A percentile compares a stretch with the other conserved stretches of the same genome.
Conservation (phyloP, 1,139 yeast species). For the Candida sp. region DNA sequence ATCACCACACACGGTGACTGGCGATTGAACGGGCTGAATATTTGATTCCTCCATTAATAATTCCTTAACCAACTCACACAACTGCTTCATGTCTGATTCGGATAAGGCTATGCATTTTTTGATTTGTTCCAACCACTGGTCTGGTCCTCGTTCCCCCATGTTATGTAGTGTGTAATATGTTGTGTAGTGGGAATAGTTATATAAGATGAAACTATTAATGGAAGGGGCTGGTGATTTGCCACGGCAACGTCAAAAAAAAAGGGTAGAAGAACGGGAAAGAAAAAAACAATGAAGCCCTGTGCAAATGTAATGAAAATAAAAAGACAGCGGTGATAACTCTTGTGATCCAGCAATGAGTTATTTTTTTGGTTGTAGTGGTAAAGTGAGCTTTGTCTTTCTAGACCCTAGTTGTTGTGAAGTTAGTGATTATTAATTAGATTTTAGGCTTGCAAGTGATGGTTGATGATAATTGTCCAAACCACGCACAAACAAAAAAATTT, state of each 20-base stretch:
- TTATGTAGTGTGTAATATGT: not conserved
- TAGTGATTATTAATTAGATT: not conserved
- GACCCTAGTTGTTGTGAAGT: not conserved
- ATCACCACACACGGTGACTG: slow-evolving; percentile 99
- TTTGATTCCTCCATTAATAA: slow-evolving; percentile 79
- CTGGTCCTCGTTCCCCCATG: slow-evolving; percentile 89
- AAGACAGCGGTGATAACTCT: not conserved
- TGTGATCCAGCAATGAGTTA: not conserved
- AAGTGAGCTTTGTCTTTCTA: too few relatives aligned
- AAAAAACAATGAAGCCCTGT: not conserved
- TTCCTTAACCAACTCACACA: slow-evolving; percentile 93
- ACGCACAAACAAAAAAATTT: not conserved
- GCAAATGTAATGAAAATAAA: not conserved
- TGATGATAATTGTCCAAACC: not conserved
- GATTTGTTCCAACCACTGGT: slow-evolving; percentile 94
- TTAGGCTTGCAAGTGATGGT: not conserved
- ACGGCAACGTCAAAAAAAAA: not conserved
- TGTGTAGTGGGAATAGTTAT: not conserved
- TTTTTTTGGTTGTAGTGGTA: not conserved
- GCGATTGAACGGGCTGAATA: slow-evolving; percentile 95
- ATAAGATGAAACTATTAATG: not conserved
- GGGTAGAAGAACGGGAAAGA: not conserved
- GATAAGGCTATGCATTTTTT: slow-evolving; percentile 88
- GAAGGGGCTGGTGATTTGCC: not conserved
- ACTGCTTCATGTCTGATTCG: slow-evolving; percentile 94